Percentiles rank a stretch among this genome's conserved stretches.
phyloP scores from a whole-genome alignment of 2,329 filamentous ascomycete species.

The Triangularia verruculosa region DNA sequence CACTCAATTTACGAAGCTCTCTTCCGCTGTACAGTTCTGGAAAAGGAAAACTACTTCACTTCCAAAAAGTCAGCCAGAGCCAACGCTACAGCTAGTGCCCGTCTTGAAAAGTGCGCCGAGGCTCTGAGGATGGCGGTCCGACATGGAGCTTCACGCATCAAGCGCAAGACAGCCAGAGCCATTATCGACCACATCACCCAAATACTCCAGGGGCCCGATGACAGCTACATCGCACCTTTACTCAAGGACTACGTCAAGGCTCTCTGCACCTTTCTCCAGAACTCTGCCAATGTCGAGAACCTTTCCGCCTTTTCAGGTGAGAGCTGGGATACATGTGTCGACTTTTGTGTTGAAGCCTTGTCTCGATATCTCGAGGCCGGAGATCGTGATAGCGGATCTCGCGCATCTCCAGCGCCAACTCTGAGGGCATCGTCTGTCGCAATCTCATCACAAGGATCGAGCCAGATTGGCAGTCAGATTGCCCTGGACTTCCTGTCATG shows the following conservation, averaged over 20 bases:
- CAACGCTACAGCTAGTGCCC: constrained; percentile 46
- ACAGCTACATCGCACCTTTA: constrained; percentile 66
- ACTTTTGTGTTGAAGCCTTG: constrained; percentile 69
- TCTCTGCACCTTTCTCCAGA: constrained; percentile 65
- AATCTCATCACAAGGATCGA: constrained; percentile 22
- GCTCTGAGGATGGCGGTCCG: constrained; percentile 71
- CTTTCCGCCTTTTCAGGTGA: constrained; percentile 55
- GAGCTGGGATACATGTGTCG: constrained; percentile 66
- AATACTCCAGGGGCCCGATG: constrained; percentile 60
- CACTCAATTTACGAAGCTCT: constrained; percentile 78
- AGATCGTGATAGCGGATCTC: constrained; percentile 37
- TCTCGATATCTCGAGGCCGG: constrained; percentile 46
- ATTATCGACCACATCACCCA: constrained; percentile 81
- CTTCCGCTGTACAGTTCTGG: constrained; percentile 65
- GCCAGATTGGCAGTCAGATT: constrained; percentile 35
- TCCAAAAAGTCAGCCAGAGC: constrained; percentile 39
- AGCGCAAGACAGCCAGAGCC: constrained; percentile 72
- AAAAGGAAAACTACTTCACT: constrained; percentile 63
- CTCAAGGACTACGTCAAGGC: constrained; percentile 75
- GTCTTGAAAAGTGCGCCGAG: constrained; percentile 66
- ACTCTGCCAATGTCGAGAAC: constrained; percentile 77
- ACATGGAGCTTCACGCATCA: constrained; percentile 65
- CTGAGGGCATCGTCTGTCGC: constrained; percentile 31
- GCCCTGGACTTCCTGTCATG: constrained; percentile 61
- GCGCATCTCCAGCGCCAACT: constrained; percentile 46